Evolutionary conservation across 192 early-diverging fungal genomes (phyloP), one percentile per base, ranked within the genome.

Genomic region (Coemansia sp.): DNA sequence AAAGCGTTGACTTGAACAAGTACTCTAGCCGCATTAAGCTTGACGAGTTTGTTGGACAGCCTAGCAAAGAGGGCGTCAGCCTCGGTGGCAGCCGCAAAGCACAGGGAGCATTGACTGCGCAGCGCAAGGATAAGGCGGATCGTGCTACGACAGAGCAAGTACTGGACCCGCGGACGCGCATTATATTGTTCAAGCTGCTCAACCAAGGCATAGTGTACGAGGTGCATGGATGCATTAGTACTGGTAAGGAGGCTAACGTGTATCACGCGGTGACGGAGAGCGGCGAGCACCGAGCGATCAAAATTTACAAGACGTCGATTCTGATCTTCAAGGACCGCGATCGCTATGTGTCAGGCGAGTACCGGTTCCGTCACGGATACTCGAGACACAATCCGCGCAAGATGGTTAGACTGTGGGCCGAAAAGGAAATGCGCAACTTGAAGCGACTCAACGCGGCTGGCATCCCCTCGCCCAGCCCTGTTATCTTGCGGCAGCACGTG

Each of bases 241-340:
- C 97, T 0, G 97, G 97, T 13, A 99, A 99, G 76, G 97, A 99
- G 83, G 97, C 97, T 68, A 99, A 99, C 78, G 97, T 99, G 18
- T 99, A 99, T 70, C 96, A 99, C 65, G 97, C 97, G 8, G 84
- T 88, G 16, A 97, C 95, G 11, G 93, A 94, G 54, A 72, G 85
- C 13, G 93, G 92, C 31, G 80, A 87, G 47, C 95, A 97, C 73
- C 85, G 92, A 6, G 96, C 97, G 9, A 94, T 99, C 74, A 98
- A 99, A 73, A 91, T 99, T 38, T 99, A 99, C 87, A 99, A 99
- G 74, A 98, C 97, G 27, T 97, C 95, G n/a, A 97, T 99, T 66
- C 85, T 99, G 70, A 89, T 91, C 1, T 99, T 99, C 84, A 98
- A 98, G 86, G 97, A 99, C 73, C 92, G 97, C 70, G 96, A 99